phyloP scores from a whole-genome alignment of 805 yeast genomes.

The Helenozyma baotianmanensis region DNA sequence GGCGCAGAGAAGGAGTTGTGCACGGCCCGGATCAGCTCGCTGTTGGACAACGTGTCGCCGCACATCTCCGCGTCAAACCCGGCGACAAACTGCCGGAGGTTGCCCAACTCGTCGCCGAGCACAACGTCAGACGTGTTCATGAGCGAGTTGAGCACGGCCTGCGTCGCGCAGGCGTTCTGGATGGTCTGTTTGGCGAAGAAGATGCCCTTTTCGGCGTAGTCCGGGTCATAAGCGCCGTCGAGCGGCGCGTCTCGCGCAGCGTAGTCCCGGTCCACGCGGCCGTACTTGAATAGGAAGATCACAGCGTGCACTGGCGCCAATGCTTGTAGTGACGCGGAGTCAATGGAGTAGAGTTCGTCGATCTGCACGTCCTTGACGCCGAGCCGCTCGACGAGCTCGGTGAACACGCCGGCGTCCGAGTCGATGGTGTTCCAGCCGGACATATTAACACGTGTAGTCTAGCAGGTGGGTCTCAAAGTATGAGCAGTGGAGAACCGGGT shows the following conservation, averaged over 20 bases:
- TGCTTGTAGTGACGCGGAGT: conserved; percentile 33
- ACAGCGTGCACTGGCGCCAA: conserved; percentile 51
- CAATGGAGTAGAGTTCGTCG: conserved; percentile 54
- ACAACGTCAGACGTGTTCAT: conserved; percentile 40
- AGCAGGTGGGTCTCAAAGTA: too few species aligned
- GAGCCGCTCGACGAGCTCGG: conserved; percentile 54
- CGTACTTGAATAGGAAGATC: conserved; percentile 59
- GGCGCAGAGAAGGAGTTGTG: conserved; percentile 65
- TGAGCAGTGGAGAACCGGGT: too few species aligned
- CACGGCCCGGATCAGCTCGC: conserved; percentile 49
- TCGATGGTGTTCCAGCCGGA: conserved; percentile 60
- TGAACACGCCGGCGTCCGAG: conserved; percentile 64
- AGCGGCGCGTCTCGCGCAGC: conserved; percentile 32
- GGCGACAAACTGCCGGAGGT: conserved; percentile 46
- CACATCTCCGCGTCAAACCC: conserved; percentile 52
- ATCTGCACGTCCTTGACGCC: conserved; percentile 51
- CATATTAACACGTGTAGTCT: background rate
- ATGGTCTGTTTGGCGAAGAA: conserved; percentile 63
- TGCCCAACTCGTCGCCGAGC: conserved; percentile 45
- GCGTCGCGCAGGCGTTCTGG: conserved; percentile 72
- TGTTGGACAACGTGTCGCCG: conserved; percentile 59
- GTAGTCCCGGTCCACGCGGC: conserved; percentile 32
- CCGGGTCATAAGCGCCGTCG: conserved; percentile 40
- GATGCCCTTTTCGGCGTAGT: conserved; percentile 31
- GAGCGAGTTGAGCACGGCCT: conserved; percentile 57